These are phyloP conservation scores for Lasiosphaeria miniovina DNA, from an alignment of 495 filamentous ascomycete genomes.

Conservation along the genomic window DNA sequence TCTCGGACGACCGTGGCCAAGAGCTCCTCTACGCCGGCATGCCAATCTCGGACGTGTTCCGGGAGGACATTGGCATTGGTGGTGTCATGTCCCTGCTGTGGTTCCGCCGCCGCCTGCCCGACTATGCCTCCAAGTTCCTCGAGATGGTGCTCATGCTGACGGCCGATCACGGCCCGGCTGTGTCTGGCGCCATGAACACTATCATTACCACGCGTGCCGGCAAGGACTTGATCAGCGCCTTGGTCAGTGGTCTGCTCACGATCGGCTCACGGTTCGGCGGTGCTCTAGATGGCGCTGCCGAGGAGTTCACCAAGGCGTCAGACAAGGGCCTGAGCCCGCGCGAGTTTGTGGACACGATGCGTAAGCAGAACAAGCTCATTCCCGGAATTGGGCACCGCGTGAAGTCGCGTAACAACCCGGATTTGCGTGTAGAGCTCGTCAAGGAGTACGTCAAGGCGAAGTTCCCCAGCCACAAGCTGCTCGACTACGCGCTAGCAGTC, in stretches of 20 bases:
- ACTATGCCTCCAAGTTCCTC: slow-evolving; percentile 96
- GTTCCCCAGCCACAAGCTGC: slow-evolving; percentile 94
- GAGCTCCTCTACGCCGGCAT: slow-evolving; percentile 98
- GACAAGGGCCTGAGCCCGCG: slow-evolving; percentile 97
- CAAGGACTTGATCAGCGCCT: slow-evolving; percentile 93
- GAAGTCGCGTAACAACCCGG: slow-evolving; percentile 99
- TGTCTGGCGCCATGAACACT: slow-evolving; percentile 99
- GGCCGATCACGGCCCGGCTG: slow-evolving; percentile 96
- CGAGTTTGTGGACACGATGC: slow-evolving; percentile 98
- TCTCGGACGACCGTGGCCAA: slow-evolving; percentile 99
- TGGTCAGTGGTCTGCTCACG: slow-evolving; percentile 94
- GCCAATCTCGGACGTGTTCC: slow-evolving; percentile 99
- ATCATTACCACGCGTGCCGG: slow-evolving; percentile 99
- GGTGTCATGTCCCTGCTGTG: slow-evolving; percentile 99
- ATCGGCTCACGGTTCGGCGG: slow-evolving; percentile 98
- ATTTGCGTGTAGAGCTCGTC: slow-evolving; percentile 98
- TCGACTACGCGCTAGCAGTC: slow-evolving; percentile 97
- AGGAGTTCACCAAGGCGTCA: slow-evolving; percentile 97
- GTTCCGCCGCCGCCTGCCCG: slow-evolving; percentile 97
- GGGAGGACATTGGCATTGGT: slow-evolving; percentile 96
- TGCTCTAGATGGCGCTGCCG: slow-evolving; percentile 94
- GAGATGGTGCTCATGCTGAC: slow-evolving; percentile 99
- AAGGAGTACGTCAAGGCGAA: slow-evolving; percentile 97
- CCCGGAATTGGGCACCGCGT: slow-evolving; percentile 98
- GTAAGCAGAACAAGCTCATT: slow-evolving; percentile 99